phyloP scores from a whole-genome alignment of 78 protist genomes.

The Blattamonas nauphoetae region DNA sequence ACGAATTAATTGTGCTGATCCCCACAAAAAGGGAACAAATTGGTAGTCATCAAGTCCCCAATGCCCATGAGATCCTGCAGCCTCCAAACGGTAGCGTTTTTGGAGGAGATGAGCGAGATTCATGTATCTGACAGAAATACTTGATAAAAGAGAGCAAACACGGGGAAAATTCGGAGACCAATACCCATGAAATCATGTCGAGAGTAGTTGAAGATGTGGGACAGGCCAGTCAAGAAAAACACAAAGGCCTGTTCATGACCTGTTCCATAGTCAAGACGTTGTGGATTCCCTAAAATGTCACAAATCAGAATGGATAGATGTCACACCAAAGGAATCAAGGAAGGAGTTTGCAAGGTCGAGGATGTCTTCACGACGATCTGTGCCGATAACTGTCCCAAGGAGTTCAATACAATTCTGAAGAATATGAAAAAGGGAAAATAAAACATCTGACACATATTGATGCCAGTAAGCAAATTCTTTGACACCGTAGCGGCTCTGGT shows the following conservation, averaged over 20 bases:
- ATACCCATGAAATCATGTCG: neutral
- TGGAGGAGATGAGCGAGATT: neutral
- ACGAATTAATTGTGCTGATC: constrained; percentile 16
- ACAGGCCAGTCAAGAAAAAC: neutral
- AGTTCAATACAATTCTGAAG: neutral
- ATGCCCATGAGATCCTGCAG: constrained; percentile 18
- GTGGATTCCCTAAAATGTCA: neutral
- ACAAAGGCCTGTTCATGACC: constrained; percentile 40
- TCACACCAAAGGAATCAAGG: neutral
- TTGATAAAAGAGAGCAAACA: neutral
- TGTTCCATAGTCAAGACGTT: constrained; percentile 45
- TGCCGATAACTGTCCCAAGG: neutral
- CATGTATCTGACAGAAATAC: neutral
- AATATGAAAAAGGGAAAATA: neutral
- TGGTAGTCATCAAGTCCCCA: constrained; percentile 32
- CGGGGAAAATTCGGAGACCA: neutral
- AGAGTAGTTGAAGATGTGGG: neutral
- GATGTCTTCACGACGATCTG: neutral
- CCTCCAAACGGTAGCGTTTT: neutral
- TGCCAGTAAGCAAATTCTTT: neutral
- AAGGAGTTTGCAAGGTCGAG: neutral
- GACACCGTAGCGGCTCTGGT: neutral
- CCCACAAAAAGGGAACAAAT: constrained; percentile 19
- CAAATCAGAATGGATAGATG: neutral
- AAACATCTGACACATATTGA: neutral